Evolutionary conservation across 2,329 filamentous ascomycete species (phyloP).

Genomic region (Amauroascus niger): DNA sequence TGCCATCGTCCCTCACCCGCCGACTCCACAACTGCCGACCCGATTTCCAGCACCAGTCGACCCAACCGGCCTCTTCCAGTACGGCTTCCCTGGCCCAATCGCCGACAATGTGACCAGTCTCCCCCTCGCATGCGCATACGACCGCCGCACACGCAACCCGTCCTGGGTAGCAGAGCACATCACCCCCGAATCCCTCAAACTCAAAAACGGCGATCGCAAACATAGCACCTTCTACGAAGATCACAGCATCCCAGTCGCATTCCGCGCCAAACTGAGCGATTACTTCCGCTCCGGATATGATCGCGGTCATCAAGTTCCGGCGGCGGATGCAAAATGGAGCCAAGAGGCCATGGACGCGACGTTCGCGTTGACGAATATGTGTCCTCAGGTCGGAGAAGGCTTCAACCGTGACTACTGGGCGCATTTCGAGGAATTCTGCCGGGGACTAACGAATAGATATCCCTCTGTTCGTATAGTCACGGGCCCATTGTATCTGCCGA

Average conservation of each 20-base stretch:
- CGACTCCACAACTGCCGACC: constrained; percentile 26
- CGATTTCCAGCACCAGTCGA: constrained; percentile 48
- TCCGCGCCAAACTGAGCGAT: constrained; percentile 82
- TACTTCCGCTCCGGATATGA: constrained; percentile 95
- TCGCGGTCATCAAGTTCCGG: constrained; percentile 91
- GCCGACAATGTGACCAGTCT: constrained; percentile 68
- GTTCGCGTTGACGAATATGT: constrained; percentile 92
- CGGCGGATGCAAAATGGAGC: constrained; percentile 91
- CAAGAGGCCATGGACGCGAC: constrained; percentile 92
- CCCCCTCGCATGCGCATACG: constrained; percentile 77
- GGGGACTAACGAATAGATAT: constrained; percentile 68
- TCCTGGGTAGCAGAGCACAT: constrained; percentile 96
- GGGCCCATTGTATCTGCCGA: constrained; percentile 84
- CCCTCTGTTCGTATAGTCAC: constrained; percentile 86
- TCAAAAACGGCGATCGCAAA: constrained; percentile 70
- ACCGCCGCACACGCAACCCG: constrained; percentile 83
- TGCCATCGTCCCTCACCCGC: constrained; percentile 23
- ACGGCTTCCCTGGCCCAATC: constrained; percentile 85
- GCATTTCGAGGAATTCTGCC: constrained; percentile 95
- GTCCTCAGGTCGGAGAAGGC: constrained; percentile 91
- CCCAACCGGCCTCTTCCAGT: constrained; percentile 67
- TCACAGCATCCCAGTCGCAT: constrained; percentile 64
- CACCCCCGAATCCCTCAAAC: constrained; percentile 69
- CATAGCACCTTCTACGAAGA: constrained; percentile 80
- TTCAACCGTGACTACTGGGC: constrained; percentile 99